Base-by-base conservation (phyloP, 805 yeast species). In the Blastobotrys attinorum region DNA sequence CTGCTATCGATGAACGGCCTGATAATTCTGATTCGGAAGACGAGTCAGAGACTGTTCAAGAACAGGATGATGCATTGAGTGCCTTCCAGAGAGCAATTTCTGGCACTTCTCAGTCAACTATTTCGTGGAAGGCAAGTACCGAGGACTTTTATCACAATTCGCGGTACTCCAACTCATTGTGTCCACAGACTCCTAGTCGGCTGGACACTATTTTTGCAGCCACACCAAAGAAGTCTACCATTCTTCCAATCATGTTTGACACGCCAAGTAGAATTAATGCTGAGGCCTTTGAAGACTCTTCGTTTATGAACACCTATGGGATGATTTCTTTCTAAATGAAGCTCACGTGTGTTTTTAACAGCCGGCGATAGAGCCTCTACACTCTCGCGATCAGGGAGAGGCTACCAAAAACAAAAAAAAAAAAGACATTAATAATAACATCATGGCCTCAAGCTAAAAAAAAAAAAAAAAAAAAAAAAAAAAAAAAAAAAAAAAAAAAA, bases 71-170 rank as follows among this genome's bases (percentile, higher is more conserved):
- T 17, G 36, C 36, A 17, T 15, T 32, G 36, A 25, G 27, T 23
- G 41, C 41, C 11, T 38, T 25, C 41, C 41, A 27, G 35, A n/a
- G 36, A 17, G 18, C 36, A 3, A 32, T 32, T 15, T 20, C 36
- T 4, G 17, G 33, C 6, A 32, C 29, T 25, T 25, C 29, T 25
- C 29, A 11, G 11, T 7, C 29, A 25, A 8, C 11, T 7, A 25
- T 11, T 25, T 11, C 29, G 29, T 25, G 7, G 29, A 25, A 25
- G 11, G 29, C 29, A 8, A 11, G 10, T 25, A 7, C 7, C 7
- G 10, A 25, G 7, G 29, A 7, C 7, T 25, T 25, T 25, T 7
- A 7, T 8, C 29, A 25, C 7, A 11, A 25, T 25, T 25, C 29
- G 11, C 29, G 29, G 29, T 25, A 25, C 11, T 8, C 29, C 10